Evolutionary conservation across 805 yeast species (phyloP).

Genomic region (Candida cerambycidarum): DNA sequence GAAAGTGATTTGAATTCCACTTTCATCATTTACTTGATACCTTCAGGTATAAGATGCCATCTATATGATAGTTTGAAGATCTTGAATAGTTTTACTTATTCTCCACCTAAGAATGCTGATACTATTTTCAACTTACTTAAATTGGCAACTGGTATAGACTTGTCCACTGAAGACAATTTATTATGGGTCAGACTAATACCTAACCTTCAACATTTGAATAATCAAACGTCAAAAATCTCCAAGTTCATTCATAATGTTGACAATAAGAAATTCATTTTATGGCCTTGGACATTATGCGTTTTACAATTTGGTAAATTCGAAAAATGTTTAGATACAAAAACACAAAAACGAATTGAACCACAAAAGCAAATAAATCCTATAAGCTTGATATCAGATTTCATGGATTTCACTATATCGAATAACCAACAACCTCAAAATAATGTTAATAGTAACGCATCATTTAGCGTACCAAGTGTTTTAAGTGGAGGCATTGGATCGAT

Average conservation of each 20-base stretch:
- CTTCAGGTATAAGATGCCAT: slow-evolving; percentile 45
- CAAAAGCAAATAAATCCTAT: slow-evolving; percentile 25
- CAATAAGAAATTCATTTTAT: slow-evolving; percentile 56
- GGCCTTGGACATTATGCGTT: slow-evolving; percentile 72
- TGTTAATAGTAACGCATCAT: slow-evolving; percentile 9
- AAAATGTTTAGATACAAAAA: slow-evolving; percentile 2
- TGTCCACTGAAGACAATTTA: slow-evolving; percentile 20
- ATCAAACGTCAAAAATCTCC: slow-evolving; percentile 62
- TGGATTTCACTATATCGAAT: slow-evolving; percentile 31
- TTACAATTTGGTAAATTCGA: slow-evolving; percentile 48
- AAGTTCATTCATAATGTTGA: slow-evolving; percentile 53
- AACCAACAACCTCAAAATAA: slow-evolving; percentile 11
- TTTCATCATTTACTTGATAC: slow-evolving; percentile 39
- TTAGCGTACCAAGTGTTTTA: slow-evolving; percentile 20
- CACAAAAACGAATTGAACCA: not conserved
- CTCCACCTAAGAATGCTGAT: slow-evolving; percentile 20
- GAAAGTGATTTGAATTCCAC: slow-evolving; percentile 15
- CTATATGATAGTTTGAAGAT: slow-evolving; percentile 29
- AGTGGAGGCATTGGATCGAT: slow-evolving; percentile 22
- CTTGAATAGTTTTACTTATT: slow-evolving; percentile 24
- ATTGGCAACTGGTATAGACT: slow-evolving; percentile 35
- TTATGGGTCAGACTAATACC: slow-evolving; percentile 72
- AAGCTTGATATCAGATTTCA: slow-evolving; percentile 33
- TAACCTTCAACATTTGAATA: slow-evolving; percentile 64
- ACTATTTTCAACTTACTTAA: slow-evolving; percentile 32